These are phyloP conservation scores for Huntiella decipiens DNA, from an alignment of 2,329 filamentous ascomycete genomes.

Conservation along the genomic window DNA sequence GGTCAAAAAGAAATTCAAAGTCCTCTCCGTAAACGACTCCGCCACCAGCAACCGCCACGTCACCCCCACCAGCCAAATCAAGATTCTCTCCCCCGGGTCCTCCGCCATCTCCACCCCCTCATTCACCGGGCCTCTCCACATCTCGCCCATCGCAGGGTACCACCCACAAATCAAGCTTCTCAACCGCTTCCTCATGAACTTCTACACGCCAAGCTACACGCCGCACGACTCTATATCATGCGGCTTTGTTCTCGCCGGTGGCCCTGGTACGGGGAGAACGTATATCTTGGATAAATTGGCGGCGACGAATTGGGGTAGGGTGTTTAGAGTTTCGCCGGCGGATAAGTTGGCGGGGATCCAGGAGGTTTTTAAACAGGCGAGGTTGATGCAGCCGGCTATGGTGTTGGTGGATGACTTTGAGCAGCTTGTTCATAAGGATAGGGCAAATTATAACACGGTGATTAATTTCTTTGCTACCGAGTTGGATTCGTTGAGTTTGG, in stretches of 20 bases:
- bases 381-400: slow-evolving; percentile 51
- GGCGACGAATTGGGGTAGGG: slow-evolving; percentile 48
- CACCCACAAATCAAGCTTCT: slow-evolving; percentile 42
- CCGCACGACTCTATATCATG: slow-evolving; percentile 23
- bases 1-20: slow-evolving; percentile 15
- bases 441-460: slow-evolving; percentile 29
- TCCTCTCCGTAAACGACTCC: slow-evolving; percentile 8
- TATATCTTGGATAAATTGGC: slow-evolving; percentile 51
- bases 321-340: slow-evolving; percentile 39
- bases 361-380: slow-evolving; percentile 51
- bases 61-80: slow-evolving; percentile 17
- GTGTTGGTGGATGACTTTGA: slow-evolving; percentile 66
- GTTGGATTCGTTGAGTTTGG: slow-evolving; percentile 32
- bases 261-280: slow-evolving; percentile 70
- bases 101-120: slow-evolving; percentile 11
- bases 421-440: slow-evolving; percentile 43
- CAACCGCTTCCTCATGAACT: slow-evolving; percentile 44
- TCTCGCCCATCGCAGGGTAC: slow-evolving; percentile 45
- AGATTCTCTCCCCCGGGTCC: slow-evolving; percentile 19
- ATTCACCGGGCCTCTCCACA: slow-evolving; percentile 12
- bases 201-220: slow-evolving; percentile 23
- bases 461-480: slow-evolving; percentile 33
- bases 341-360: slow-evolving; percentile 41
- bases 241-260: slow-evolving; percentile 59
- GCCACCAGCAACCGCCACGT: slow-evolving; percentile 18